Evolutionary conservation across 257 asterid genomes (phyloP), one percentile per base, ranked within the genome.

Genomic region (Solanum sejunctum): DNA sequence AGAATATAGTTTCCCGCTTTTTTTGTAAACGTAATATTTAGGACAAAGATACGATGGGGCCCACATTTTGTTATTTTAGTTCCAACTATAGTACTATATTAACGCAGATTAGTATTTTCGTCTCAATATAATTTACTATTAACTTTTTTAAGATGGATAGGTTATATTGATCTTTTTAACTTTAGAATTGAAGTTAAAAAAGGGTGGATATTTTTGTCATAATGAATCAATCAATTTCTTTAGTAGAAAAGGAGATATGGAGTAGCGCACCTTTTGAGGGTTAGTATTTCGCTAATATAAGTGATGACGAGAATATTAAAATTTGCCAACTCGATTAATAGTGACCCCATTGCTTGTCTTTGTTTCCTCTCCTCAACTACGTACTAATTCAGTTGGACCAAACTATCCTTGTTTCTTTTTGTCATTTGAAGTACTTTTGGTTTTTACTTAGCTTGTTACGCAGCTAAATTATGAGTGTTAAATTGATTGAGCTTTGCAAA

Each of bases 181-280:
- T 23, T 4, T n/a, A 58, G 2, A 20, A 26, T 58, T 17, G 12
- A 58, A 58, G 64, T 58, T 9, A 21, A 61, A 61, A n/a, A 10
- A 11, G 57, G 7, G 81, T 80, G 88, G 85, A 51, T 84, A 73
- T 66, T 39, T 86, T 54, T 84, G 87, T 87, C 61, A 55, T 82
- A 26, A 6, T n/a, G 9, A 41, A 8, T 12, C 52, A 71, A 47
- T 51, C 41, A 36, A 36, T 79, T 80, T 83, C 86, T 66, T n/a
- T 43, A 5, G 56, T 83, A 64, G 91, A 88, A 86, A 88, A 72
- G 58, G 88, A 85, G 82, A 82, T 64, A 52, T 78, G 10, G 73
- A 85, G 91, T 57, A 83, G 81, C 49, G 92, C 86, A 86, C 90
- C 91, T 88, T 86, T 91, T 89, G 51, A 71, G 49, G 85, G 86